A percentile compares a stretch with the other conserved stretches of the same genome.
Conservation (phyloP, 192 early-diverging fungal species). For the Cladochytrium replicatum region DNA sequence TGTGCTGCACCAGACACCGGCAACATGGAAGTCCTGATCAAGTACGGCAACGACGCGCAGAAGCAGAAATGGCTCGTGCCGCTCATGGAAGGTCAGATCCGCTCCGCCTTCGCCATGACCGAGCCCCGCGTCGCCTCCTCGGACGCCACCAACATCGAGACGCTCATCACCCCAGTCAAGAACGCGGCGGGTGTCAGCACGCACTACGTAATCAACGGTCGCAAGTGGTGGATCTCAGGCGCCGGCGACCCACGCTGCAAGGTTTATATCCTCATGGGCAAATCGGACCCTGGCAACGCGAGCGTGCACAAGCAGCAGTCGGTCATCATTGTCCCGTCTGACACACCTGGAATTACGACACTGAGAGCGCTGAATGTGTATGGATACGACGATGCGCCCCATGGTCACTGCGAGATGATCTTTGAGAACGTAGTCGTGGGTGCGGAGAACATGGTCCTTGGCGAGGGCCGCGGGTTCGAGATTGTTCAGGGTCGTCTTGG, state of each 20-base stretch:
- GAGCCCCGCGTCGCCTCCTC: slow-evolving; percentile 92
- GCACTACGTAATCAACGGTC: slow-evolving; percentile 40
- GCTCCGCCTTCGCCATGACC: slow-evolving; percentile 98
- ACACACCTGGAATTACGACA: slow-evolving; percentile 72
- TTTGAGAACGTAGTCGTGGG: slow-evolving; percentile 88
- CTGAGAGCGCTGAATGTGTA: slow-evolving; percentile 80
- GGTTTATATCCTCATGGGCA: slow-evolving; percentile 89
- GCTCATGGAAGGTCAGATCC: slow-evolving; percentile 80
- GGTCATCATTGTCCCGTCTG: slow-evolving; percentile 78
- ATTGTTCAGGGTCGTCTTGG: slow-evolving; percentile 95
- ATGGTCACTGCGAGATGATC: slow-evolving; percentile 90
- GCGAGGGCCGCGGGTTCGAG: slow-evolving; percentile 97
- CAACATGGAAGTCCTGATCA: slow-evolving; percentile 98
- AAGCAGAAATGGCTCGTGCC: slow-evolving; percentile 63
- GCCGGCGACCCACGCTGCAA: slow-evolving; percentile 89
- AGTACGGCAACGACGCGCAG: slow-evolving; percentile 81
- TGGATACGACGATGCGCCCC: slow-evolving; percentile 93
- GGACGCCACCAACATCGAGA: slow-evolving; percentile 96
- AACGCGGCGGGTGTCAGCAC: slow-evolving; percentile 22
- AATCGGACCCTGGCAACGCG: slow-evolving; percentile 51
- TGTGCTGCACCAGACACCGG: slow-evolving; percentile 93
- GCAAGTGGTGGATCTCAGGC: slow-evolving; percentile 99
- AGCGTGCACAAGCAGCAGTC: slow-evolving; percentile 74
- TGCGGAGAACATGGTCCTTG: slow-evolving; percentile 75
- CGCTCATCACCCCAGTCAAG: no score